Percentiles rank a stretch among this genome's conserved stretches.
Conservation (phyloP, 768 basidiomycete genomes). For the Termitomyces heimii region DNA sequence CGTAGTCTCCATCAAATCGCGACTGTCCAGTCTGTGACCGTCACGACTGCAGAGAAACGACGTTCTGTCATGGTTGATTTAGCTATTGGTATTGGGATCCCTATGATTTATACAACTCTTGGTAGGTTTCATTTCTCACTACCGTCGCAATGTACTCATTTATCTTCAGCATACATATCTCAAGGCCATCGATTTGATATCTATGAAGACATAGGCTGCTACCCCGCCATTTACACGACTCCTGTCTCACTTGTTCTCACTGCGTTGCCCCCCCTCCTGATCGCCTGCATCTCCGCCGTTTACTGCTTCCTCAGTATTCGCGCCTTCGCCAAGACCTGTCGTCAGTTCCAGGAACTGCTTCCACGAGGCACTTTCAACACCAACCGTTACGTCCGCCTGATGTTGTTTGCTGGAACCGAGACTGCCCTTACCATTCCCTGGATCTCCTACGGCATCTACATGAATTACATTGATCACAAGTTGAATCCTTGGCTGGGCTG, state of each 20-base stretch:
- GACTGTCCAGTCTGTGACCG: constrained; percentile 43
- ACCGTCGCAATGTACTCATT: neutral
- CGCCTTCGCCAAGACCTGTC: constrained; percentile 28
- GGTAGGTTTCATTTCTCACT: constrained; percentile 2
- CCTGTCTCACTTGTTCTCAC: constrained; percentile 28
- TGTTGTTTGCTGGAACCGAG: constrained; percentile 37
- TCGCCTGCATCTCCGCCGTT: constrained; percentile 31
- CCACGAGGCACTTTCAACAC: constrained; percentile 29
- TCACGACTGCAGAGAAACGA: constrained; percentile 43
- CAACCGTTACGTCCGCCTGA: constrained; percentile 45
- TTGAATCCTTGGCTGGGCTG: constrained; percentile 42
- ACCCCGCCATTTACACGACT: constrained; percentile 29
- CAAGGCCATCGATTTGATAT: constrained; percentile 43
- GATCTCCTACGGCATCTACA: constrained; percentile 24
- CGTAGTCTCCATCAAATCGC: constrained; percentile 59
- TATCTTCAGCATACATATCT: constrained; percentile 35
- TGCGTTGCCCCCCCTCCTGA: constrained; percentile 29
- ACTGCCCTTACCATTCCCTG: constrained; percentile 33
- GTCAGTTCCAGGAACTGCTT: constrained; percentile 33
- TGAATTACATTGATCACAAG: constrained; percentile 11
- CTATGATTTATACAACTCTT: constrained; percentile 29
- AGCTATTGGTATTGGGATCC: constrained; percentile 47
- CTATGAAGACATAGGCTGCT: constrained; percentile 42
- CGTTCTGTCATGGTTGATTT: constrained; percentile 45
- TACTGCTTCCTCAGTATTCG: constrained; percentile 31